Evolutionary conservation across 1,139 yeast species (phyloP), one percentile per base, ranked within the genome.

Genomic region (Magnusiomyces paraingens): DNA sequence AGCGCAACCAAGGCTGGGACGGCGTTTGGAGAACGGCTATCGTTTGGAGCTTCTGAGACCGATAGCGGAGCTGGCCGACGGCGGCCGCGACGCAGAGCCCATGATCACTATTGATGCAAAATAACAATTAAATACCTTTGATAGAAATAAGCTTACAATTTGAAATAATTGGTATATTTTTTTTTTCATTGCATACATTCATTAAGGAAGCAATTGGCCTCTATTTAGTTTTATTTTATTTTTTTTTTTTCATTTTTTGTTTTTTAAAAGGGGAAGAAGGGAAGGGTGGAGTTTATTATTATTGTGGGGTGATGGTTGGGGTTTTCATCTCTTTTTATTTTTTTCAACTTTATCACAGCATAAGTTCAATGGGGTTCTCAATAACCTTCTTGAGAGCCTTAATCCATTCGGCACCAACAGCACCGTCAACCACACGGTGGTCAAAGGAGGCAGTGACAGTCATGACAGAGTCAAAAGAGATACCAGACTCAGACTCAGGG

Each of bases 361-460:
- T 76, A 75, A 93, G 76, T 75, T 91, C 96, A 72, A 93, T 81
- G 67, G 99, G 99, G 78, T 93, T 91, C 79, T 93, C 99, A 63
- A 93, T 73, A 64, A 89, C 84, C 68, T 80, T 80, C 83, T 93
- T 93, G 74, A 93, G 81, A 64, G 90, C 96, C 75, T 82, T 88
- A 79, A 93, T 88, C 81, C 82, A 94, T 67, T 93, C 98, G 71
- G 95, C 99, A 66, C 96, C 99, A 66, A 86, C 84, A 55, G 98
- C 98, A 67, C 99, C 99, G 70, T 93, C 99, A 61, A 91, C 84
- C 58, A 86, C 86, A 79, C 97, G 87, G 79, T 93, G 99, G 76
- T 93, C 99, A 69, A 93, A 93, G 55, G 98, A 88, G 74, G 96
- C 97, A 57, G 98, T 91, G 70, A 91, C 81, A 65, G 84, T 86